Evolutionary conservation across 441 rosid species (phyloP), one percentile per base, ranked within the genome.

Genomic region (Syzygium syzygioides): DNA sequence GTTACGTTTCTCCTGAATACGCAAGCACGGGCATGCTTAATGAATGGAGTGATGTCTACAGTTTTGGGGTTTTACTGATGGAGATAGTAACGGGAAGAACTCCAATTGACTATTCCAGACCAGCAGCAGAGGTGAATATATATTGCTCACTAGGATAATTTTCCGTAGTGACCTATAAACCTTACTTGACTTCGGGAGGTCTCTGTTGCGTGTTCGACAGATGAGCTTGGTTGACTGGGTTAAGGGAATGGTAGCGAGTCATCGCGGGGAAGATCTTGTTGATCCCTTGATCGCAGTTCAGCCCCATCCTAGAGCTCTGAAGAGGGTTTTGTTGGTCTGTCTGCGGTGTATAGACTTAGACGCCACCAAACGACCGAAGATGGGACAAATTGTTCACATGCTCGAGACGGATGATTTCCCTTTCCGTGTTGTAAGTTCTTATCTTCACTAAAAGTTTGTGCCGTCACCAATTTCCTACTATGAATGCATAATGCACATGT

Each of bases 11-110:
- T 59, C 99, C 99, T 3, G 99, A 97, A 89, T 97, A 97, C 92
- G 99, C 99, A 86, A 95, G 98, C 91, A 97, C 99, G 0, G 99
- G 99, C 5, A 95, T 97, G 99, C 98, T 97, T 59, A 97, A 97
- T 87, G 99, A 96, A 90, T 96, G 99, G 86, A 96, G 98, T 60
- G 99, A 97, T 88, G 99, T 97, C 79, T 96, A 97, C 76, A 97
- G 99, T 91, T 97, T 97, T 53, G 99, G 99, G 45, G 95, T 97
- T 91, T 92, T 96, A 54, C 99, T 97, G 85, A 97, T 97, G 99
- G 99, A 97, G 95, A 92, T 97, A n/a, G 93, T 97, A 34, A 96
- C 98, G 11, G 99, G 99, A 59, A 94, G 98, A 90, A 96, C 99
- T 87, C 99, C 99, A 0, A 93, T 97, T 7, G 96, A 97, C 91